Evolutionary conservation across 345 rosid genomes (phyloP), one percentile per base, ranked within the genome.

Genomic region (Sisymbrium altissimum): DNA sequence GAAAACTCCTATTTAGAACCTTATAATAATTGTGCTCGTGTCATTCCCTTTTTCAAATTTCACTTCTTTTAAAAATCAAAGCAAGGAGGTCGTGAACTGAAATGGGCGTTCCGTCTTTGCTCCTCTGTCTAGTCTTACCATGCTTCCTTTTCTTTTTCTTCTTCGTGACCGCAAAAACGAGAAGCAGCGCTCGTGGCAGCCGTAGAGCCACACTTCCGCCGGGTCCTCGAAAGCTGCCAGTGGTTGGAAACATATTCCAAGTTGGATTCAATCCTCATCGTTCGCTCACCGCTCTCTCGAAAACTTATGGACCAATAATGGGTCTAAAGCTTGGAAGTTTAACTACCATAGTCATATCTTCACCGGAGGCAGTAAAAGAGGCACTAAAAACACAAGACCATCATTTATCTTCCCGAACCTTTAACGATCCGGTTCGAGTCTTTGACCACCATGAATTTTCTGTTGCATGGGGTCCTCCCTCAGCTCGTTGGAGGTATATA

Each of bases 181-280:
- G 70, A 17, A 48, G 57, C 57, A 65, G 14, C 4, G 30, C 44
- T 48, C 29, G 54, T 15, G 9, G 15, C 6, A 35, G 29, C 17
- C 29, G 2, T 3, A 13, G 8, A 33, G 32, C 14, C 33, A 12
- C 57, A 48, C 60, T 70, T 45, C 80, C 80, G 6, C 80, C 76
- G 8, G 76, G 87, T 17, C 84, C 85, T 21, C 17, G 5, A 2
- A 33, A 66, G 1, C 66, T 81, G 8, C 86, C 82, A 4, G 17
- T 81, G 29, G 55, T 82, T 4, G 86, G 87, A 27, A 84, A 82
- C 85, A 80, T 86, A 70, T 74, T 84, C 21, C 61, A 64, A 21
- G 67, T 84, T 12, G 85, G 87, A 10, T 0, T 12, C 33, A 63
- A 25, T 39, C 75, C 86, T 58, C 85, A 82, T 58, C 66, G 18